Evolutionary conservation across 495 filamentous ascomycete species (phyloP).

Genomic region (Aspergillus sclerotioniger): DNA sequence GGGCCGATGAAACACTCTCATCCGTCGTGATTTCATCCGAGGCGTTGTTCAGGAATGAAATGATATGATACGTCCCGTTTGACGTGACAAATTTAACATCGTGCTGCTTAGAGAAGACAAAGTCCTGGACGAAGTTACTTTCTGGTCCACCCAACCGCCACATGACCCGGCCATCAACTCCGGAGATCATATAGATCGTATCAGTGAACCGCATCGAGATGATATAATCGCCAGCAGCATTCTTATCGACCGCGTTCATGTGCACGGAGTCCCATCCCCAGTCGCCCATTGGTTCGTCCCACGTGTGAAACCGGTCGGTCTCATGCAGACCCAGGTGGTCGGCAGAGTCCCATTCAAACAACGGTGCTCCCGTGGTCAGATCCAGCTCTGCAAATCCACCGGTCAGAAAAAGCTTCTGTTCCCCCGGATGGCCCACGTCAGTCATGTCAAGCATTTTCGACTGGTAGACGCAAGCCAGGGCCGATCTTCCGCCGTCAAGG

Average conservation of each 20-base stretch:
- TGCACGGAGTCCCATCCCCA: conserved; percentile 55
- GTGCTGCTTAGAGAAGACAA: conserved; percentile 59
- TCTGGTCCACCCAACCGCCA: conserved; percentile 54
- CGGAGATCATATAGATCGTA: conserved; percentile 57
- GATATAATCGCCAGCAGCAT: conserved; percentile 52
- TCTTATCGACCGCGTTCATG: conserved; percentile 60
- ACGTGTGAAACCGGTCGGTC: conserved; percentile 26
- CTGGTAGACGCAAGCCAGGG: conserved; percentile 44
- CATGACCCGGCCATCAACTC: conserved; percentile 52
- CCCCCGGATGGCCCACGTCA: conserved; percentile 31
- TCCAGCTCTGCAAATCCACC: conserved; percentile 45
- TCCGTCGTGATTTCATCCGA: conserved; percentile 41
- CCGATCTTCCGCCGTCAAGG: conserved; percentile 33
- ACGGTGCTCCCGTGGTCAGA: conserved; percentile 35
- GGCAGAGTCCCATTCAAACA: conserved; percentile 45
- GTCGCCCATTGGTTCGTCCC: neutral
- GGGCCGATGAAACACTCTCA: conserved; percentile 48
- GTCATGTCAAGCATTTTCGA: conserved; percentile 36
- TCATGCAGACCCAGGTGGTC: conserved; percentile 34
- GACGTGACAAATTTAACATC: conserved; percentile 53
- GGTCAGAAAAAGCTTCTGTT: conserved; percentile 31
- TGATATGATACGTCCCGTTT: conserved; percentile 36
- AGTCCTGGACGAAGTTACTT: conserved; percentile 42
- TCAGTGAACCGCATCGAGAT: conserved; percentile 56
- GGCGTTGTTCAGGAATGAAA: conserved; percentile 55